A percentile compares a stretch with the other conserved stretches of the same genome.
Conservation (phyloP, 129 eudicot genomes). For the Logfia minima region DNA sequence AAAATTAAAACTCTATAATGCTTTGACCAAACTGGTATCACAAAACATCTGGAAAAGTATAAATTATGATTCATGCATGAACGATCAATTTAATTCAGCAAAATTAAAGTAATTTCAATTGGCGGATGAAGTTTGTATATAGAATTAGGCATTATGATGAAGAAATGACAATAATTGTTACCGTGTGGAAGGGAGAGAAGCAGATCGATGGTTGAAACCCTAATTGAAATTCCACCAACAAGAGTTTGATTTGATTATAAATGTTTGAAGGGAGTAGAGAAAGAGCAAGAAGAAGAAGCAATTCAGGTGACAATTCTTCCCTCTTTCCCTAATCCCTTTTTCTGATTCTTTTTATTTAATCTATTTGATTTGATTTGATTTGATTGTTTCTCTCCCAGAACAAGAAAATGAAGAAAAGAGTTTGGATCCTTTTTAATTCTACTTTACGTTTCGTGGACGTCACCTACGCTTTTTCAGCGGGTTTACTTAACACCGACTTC, state of each 20-base stretch:
- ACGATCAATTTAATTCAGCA: not conserved
- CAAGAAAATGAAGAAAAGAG: not conserved
- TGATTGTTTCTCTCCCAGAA: not conserved
- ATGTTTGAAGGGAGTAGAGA: not conserved
- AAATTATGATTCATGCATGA: not conserved
- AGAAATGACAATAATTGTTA: not conserved
- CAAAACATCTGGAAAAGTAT: not conserved
- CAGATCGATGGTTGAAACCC: not conserved
- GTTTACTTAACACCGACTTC: not conserved
- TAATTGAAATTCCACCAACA: not conserved
- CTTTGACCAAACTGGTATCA: not conserved
- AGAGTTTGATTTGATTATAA: not conserved
- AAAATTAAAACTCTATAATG: not conserved
- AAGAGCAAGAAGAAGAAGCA: not conserved
- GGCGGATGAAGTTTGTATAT: not conserved
- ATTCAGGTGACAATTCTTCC: not conserved
- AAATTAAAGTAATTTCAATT: too few species aligned
- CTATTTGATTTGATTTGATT: too few species aligned
- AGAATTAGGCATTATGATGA: not conserved
- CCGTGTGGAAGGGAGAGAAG: not conserved
- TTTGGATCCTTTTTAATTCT: not conserved
- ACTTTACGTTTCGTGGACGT: not conserved
- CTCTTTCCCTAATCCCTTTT: not conserved
- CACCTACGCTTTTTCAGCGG: not conserved
- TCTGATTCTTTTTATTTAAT: too few species aligned